A percentile compares a stretch with the other conserved stretches of the same genome.
Evolutionary conservation across 2,329 filamentous ascomycete species (phyloP).

Genomic region (Pseudonectria foliicola): DNA sequence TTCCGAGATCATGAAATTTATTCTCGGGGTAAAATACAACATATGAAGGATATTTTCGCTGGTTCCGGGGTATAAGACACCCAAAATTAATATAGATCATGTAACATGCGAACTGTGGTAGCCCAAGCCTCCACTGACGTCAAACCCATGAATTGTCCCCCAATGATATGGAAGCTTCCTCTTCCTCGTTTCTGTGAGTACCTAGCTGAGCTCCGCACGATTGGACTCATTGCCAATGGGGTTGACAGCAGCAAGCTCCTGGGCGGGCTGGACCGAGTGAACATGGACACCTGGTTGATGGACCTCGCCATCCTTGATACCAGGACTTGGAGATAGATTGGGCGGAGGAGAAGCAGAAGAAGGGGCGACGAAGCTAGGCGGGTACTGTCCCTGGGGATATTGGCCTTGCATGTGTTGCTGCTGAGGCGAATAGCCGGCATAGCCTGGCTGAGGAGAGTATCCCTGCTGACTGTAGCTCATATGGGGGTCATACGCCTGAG

Average conservation of each 20-base stretch:
- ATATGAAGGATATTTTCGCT: constrained; percentile 7
- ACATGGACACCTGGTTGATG: constrained; percentile 6
- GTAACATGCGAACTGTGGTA: constrained; percentile 5
- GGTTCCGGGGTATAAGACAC: constrained; percentile 12
- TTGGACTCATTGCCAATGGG: constrained; percentile 26
- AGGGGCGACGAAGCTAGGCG: constrained; percentile 13
- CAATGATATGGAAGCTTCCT: not conserved
- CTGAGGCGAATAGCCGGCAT: constrained; percentile 13
- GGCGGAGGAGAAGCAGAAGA: constrained; percentile 21
- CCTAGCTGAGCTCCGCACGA: constrained; percentile 23
- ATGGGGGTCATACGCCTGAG: constrained; percentile 20
- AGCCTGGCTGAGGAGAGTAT: constrained; percentile 10
- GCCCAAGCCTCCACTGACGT: not conserved
- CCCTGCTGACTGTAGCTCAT: constrained; percentile 16
- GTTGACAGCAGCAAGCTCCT: constrained; percentile 22
- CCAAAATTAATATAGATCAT: constrained; percentile 8
- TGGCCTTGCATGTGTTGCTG: constrained; percentile 10
- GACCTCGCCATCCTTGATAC: constrained; percentile 11
- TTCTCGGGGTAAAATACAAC: constrained; percentile 3
- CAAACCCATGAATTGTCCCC: constrained; percentile 1
- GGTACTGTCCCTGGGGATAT: constrained; percentile 17
- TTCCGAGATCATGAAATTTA: constrained; percentile 7
- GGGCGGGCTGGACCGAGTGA: constrained; percentile 9
- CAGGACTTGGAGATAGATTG: constrained; percentile 25
- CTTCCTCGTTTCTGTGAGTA: not conserved